These are phyloP conservation scores for Aspergillus kassunensis DNA, from an alignment of 495 filamentous ascomycete species.

Conservation along the genomic window DNA sequence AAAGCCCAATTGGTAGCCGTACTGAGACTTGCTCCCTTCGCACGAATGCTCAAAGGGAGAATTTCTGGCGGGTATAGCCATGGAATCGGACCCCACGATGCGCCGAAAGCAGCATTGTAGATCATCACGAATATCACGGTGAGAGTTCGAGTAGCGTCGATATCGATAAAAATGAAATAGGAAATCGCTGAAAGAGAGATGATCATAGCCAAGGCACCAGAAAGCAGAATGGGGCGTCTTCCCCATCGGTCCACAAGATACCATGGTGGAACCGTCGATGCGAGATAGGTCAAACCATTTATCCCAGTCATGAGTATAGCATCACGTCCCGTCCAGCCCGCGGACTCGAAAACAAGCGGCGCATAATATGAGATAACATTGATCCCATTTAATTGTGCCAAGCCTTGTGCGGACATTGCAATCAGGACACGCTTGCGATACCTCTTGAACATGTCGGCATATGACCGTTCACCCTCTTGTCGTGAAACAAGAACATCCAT, in stretches of 20 bases:
- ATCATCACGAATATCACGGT: slow-evolving; percentile 96
- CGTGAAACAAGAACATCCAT: slow-evolving; percentile 91
- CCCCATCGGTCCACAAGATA: slow-evolving; percentile 95
- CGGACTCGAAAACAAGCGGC: slow-evolving; percentile 91
- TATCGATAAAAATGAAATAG: slow-evolving; percentile 90
- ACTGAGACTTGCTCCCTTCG: slow-evolving; percentile 94
- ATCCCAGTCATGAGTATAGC: slow-evolving; percentile 97
- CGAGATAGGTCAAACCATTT: slow-evolving; percentile 86
- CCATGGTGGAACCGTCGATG: slow-evolving; percentile 93
- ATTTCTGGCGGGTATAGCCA: slow-evolving; percentile 99
- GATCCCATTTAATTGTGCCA: slow-evolving; percentile 96
- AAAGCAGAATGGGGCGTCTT: slow-evolving; percentile 82
- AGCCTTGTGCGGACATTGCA: slow-evolving; percentile 95
- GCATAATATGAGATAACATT: slow-evolving; percentile 99
- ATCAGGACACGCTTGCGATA: slow-evolving; percentile 93
- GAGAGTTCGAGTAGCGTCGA: slow-evolving; percentile 68
- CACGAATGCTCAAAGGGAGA: slow-evolving; percentile 90
- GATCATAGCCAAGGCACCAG: slow-evolving; percentile 86
- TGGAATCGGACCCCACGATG: slow-evolving; percentile 97
- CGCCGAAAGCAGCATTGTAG: slow-evolving; percentile 96
- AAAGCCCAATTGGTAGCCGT: slow-evolving; percentile 98
- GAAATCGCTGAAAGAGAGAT: slow-evolving; percentile 88
- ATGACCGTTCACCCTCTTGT: slow-evolving; percentile 90
- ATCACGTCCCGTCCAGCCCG: slow-evolving; percentile 84
- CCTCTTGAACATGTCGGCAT: slow-evolving; percentile 89